phyloP scores from a whole-genome alignment of 345 rosid species.

The Boechera divaricarpa region DNA sequence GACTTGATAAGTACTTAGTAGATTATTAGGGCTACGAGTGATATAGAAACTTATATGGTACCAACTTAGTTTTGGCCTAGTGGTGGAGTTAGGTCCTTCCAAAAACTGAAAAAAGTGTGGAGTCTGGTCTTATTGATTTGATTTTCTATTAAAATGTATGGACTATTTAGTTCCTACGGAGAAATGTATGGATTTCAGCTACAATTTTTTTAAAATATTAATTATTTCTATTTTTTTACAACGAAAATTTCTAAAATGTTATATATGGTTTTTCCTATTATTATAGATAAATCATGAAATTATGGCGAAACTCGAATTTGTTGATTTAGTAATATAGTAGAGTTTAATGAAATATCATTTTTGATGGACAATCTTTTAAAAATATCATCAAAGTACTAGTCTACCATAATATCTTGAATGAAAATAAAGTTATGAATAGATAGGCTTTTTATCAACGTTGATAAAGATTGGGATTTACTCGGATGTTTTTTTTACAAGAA shows the following conservation, averaged over 20 bases:
- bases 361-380: neutral
- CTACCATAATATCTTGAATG: no score
- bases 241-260: neutral
- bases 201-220: no score
- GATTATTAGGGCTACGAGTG: neutral
- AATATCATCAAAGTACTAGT: neutral
- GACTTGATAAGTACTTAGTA: neutral
- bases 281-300: neutral
- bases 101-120: neutral
- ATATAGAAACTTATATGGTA: neutral
- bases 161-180: neutral
- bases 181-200: neutral
- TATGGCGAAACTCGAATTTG: neutral
- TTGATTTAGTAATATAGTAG: neutral
- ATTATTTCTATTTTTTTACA: neutral
- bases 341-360: neutral
- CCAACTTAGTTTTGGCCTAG: neutral
- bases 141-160: neutral
- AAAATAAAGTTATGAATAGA: neutral
- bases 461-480: neutral
- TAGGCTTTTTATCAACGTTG: neutral
- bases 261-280: no score
- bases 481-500: neutral
- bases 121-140: neutral
- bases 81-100: neutral